Percentiles rank a stretch among this genome's conserved stretches.
phyloP scores from a whole-genome alignment of 805 yeast species.

The Sungouiella blattae region DNA sequence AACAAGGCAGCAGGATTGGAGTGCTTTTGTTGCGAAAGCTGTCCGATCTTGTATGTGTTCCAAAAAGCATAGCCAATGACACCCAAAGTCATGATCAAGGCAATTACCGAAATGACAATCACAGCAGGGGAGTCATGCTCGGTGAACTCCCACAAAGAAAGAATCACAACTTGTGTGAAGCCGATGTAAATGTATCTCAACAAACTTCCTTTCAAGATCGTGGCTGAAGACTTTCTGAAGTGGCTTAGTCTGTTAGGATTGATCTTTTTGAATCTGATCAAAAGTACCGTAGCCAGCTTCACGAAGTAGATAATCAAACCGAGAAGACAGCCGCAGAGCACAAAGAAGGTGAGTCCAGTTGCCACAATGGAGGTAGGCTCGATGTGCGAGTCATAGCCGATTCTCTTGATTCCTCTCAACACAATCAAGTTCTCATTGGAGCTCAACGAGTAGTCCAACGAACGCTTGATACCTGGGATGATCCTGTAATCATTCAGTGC shows the following conservation, averaged over 20 bases:
- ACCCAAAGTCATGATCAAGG: conserved; percentile 58
- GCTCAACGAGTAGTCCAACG: conserved; percentile 34
- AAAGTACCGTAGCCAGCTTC: conserved; percentile 49
- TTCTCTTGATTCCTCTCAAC: conserved; percentile 81
- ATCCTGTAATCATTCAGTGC: conserved; percentile 12
- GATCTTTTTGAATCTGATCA: conserved; percentile 47
- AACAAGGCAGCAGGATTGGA: conserved; percentile 85
- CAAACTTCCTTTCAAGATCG: conserved; percentile 71
- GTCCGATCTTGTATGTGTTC: conserved; percentile 63
- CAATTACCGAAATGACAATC: conserved; percentile 72
- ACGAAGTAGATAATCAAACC: conserved; percentile 55
- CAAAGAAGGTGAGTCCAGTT: conserved; percentile 85
- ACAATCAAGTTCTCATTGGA: conserved; percentile 61
- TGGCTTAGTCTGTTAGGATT: conserved; percentile 44
- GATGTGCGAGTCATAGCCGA: conserved; percentile 71
- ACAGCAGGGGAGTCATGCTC: conserved; percentile 84
- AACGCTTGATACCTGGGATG: conserved; percentile 19
- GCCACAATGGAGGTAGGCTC: conserved; percentile 81
- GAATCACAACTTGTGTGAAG: conserved; percentile 72
- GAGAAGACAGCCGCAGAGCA: conserved; percentile 70
- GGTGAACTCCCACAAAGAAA: conserved; percentile 86
- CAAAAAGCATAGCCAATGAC: conserved; percentile 63
- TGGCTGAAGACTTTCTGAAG: conserved; percentile 54
- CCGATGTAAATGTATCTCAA: conserved; percentile 81
- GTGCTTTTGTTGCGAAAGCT: conserved; percentile 51